Evolutionary conservation across 495 filamentous ascomycete species (phyloP).

Genomic region (Penicillium parvum): DNA sequence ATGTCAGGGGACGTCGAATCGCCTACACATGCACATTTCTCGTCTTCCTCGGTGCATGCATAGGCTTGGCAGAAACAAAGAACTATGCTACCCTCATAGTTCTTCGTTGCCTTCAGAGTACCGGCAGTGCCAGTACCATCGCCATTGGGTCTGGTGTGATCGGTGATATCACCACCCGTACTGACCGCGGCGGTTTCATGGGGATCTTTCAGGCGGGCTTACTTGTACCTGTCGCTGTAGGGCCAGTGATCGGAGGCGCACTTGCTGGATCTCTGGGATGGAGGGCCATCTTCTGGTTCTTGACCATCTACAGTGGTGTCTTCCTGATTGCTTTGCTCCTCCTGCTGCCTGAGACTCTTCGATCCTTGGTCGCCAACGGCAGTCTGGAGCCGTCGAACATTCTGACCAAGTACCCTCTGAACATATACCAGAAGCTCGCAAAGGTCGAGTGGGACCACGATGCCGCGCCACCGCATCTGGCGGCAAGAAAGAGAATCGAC

Average conservation of each 20-base stretch:
- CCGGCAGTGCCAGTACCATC: slow-evolving; percentile 50
- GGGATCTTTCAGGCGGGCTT: slow-evolving; percentile 50
- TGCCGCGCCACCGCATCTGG: slow-evolving; percentile 9
- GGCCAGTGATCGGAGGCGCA: slow-evolving; percentile 53
- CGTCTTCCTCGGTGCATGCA: slow-evolving; percentile 44
- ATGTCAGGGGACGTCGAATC: slow-evolving; percentile 44
- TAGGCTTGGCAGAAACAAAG: slow-evolving; percentile 43
- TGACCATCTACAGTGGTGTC: slow-evolving; percentile 44
- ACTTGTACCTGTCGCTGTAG: slow-evolving; percentile 45
- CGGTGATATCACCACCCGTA: slow-evolving; percentile 50
- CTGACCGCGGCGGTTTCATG: slow-evolving; percentile 52
- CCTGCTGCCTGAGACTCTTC: slow-evolving; percentile 51
- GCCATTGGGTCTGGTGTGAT: slow-evolving; percentile 54
- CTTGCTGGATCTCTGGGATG: slow-evolving; percentile 50
- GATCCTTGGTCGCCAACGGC: slow-evolving; percentile 52
- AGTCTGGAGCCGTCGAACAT: slow-evolving; percentile 16
- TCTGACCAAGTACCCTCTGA: slow-evolving; percentile 32
- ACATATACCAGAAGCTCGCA: slow-evolving; percentile 12
- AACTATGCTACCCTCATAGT: slow-evolving; percentile 45
- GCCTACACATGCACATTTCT: slow-evolving; percentile 44
- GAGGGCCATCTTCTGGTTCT: slow-evolving; percentile 55
- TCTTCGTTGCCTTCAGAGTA: slow-evolving; percentile 47
- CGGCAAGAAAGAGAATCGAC: slow-evolving; percentile 28
- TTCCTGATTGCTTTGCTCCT: slow-evolving; percentile 40
- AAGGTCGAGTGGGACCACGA: slow-evolving; percentile 14